A percentile compares a stretch with the other conserved stretches of the same genome.
These are phyloP conservation scores for Xylariales sp. DNA, from an alignment of 2,329 filamentous ascomycete genomes.

Conservation along the genomic window DNA sequence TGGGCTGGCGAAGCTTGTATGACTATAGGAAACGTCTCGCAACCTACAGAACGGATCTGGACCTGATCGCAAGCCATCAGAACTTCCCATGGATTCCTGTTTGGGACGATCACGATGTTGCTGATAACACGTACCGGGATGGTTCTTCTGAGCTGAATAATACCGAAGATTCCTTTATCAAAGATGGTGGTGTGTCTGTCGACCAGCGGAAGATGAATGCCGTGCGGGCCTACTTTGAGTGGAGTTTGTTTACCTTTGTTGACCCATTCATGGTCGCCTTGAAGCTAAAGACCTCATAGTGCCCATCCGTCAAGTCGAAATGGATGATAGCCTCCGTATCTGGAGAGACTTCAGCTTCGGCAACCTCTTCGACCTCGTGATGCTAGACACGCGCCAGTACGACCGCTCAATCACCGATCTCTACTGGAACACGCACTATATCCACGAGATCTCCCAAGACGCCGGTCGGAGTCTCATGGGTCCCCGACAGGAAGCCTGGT, in stretches of 20 bases:
- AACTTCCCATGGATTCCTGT: slow-evolving; percentile 59
- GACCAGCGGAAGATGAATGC: slow-evolving; percentile 70
- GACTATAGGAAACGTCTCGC: slow-evolving; percentile 57
- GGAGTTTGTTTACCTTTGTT: slow-evolving; percentile 50
- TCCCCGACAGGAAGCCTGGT: slow-evolving; percentile 67
- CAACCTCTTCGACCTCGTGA: slow-evolving; percentile 60
- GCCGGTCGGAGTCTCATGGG: slow-evolving; percentile 68
- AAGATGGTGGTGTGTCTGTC: slow-evolving; percentile 56
- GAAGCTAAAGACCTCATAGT: too few species aligned
- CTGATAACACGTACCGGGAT: slow-evolving; percentile 61
- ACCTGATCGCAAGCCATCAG: slow-evolving; percentile 51
- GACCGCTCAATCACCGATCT: slow-evolving; percentile 60
- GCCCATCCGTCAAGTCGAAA: slow-evolving; percentile 53
- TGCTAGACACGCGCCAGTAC: slow-evolving; percentile 66
- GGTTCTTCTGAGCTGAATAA: slow-evolving; percentile 59
- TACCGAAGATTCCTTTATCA: slow-evolving; percentile 59
- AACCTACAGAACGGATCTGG: slow-evolving; percentile 56
- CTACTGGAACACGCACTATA: slow-evolving; percentile 58
- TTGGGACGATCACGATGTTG: slow-evolving; percentile 60
- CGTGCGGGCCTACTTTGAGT: slow-evolving; percentile 65
- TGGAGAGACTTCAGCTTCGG: slow-evolving; percentile 65
- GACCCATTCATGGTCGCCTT: too few species aligned
- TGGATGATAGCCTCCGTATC: slow-evolving; percentile 66
- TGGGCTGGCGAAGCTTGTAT: slow-evolving; percentile 34
- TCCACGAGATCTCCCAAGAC: slow-evolving; percentile 50